Evolutionary conservation across 2,329 filamentous ascomycete genomes (phyloP).

Genomic region (Thielaviopsis punctulata): DNA sequence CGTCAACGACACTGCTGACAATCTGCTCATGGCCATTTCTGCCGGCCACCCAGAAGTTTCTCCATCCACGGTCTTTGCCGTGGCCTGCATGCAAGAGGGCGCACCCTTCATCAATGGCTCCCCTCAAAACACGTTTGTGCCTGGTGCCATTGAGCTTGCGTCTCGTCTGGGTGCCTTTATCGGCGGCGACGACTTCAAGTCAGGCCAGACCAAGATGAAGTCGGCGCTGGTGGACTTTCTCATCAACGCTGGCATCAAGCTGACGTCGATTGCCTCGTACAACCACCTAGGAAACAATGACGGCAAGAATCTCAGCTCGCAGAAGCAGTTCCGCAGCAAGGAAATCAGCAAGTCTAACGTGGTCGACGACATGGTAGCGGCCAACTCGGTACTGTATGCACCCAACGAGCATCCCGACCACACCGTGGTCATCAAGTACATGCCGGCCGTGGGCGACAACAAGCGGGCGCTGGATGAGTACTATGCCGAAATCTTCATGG

Average conservation of each 20-base stretch:
- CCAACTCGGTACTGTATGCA: constrained; percentile 80
- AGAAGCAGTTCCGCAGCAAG: constrained; percentile 98
- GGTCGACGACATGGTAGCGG: constrained; percentile 98
- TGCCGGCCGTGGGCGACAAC: constrained; percentile 96
- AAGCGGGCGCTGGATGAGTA: constrained; percentile 98
- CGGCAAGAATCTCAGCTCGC: constrained; percentile 93
- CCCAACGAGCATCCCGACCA: constrained; percentile 91
- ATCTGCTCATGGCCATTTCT: constrained; percentile 77
- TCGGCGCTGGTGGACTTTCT: constrained; percentile 96
- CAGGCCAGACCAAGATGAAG: constrained; percentile 99
- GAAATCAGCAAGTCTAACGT: constrained; percentile 99
- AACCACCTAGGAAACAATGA: constrained; percentile 99
- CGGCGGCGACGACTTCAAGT: constrained; percentile 98
- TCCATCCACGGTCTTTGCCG: constrained; percentile 88
- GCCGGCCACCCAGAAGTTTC: constrained; percentile 77
- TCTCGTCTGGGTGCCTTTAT: constrained; percentile 80
- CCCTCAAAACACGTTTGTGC: constrained; percentile 97
- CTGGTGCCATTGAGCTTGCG: constrained; percentile 76
- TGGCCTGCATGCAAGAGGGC: constrained; percentile 80
- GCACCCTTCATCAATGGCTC: constrained; percentile 97
- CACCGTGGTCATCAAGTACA: constrained; percentile 99
- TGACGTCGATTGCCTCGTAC: constrained; percentile 96
- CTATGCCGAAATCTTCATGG: constrained; percentile 98
- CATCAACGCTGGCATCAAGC: constrained; percentile 96
- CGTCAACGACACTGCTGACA: constrained; percentile 92